Base-by-base conservation (phyloP, 441 rosid species). In the Codiaeum variegatum region DNA sequence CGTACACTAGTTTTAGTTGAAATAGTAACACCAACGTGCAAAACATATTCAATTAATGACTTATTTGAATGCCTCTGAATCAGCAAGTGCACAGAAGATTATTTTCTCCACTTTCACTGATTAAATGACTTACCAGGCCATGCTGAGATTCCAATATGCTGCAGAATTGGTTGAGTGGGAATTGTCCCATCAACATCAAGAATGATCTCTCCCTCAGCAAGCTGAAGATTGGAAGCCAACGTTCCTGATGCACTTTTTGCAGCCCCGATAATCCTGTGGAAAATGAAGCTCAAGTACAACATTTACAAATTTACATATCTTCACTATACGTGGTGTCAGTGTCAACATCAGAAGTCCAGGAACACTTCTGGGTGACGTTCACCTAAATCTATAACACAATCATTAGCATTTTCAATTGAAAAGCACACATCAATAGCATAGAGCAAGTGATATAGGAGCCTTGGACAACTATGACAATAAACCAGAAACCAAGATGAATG, bases 81-180 rank as follows among this genome's bases (percentile, higher is more conserved):
- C 54, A 61, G 36, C 36, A 72, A 23, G 40, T 16, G 58, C 31
- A 40, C 40, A 7, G 26, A 59, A 46, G 56, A 63, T 62, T 44
- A 47, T 32, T 47, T 19, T 38, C 42, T 47, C 65, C 44, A 67
- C 34, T 47, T 44, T 72, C 38, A 69, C 54, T 34, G 62, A 67
- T 40, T 49, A 21, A 55, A 61, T 31, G 74, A 78, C 81, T 76
- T 72, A 91, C 98, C 98, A 71, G 98, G 98, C 98, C 97, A 91
- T 36, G 93, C 97, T 71, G 93, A 83, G 74, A 93, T 90, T 70
- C 98, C 98, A 80, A 88, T 84, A 79, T 93, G 98, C 77, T 93
- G 94, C 73, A 93, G 83, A 82, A 91, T 97, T n/a, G 97, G 97
- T 79, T 88, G 88, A 80, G 89, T 88, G 38, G 97, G 97, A 76